Conservation (phyloP, 1,284 basidiomycete genomes). For the Apiotrichum veenhuisii region DNA sequence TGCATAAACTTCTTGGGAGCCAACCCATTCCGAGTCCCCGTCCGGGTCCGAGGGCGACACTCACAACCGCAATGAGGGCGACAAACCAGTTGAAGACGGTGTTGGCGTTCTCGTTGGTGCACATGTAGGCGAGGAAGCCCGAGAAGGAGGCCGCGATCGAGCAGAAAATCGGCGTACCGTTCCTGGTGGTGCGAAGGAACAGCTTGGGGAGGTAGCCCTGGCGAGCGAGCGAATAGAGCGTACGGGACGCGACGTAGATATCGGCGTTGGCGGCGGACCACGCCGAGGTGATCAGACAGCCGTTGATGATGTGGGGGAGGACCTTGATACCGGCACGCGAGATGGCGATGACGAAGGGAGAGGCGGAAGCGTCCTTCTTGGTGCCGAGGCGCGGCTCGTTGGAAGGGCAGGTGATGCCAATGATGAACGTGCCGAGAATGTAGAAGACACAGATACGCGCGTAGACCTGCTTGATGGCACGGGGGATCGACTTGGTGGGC, state of each 20-base stretch:
- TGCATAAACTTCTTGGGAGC: too few relatives aligned
- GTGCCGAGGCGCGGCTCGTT: conserved; percentile 60
- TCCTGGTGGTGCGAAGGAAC: conserved; percentile 62
- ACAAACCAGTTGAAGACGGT: conserved; percentile 68
- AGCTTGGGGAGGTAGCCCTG: conserved; percentile 52
- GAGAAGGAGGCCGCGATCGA: conserved; percentile 63
- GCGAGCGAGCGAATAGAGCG: conserved; percentile 54
- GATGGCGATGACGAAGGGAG: conserved; percentile 72
- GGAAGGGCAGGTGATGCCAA: conserved; percentile 72
- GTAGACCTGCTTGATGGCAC: conserved; percentile 70
- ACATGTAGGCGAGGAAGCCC: conserved; percentile 67
- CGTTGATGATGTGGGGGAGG: conserved; percentile 63
- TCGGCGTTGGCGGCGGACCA: conserved; percentile 58
- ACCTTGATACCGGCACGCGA: conserved; percentile 56
- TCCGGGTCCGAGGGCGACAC: too few relatives aligned
- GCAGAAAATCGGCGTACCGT: conserved; percentile 69
- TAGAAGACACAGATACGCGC: conserved; percentile 72
- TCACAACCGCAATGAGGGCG: conserved; percentile 28
- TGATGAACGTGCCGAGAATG: conserved; percentile 55
- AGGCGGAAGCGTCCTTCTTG: conserved; percentile 59
- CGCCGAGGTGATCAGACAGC: conserved; percentile 57
- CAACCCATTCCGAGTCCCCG: too few relatives aligned
- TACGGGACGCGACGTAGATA: conserved; percentile 56
- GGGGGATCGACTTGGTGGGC: conserved; percentile 70
- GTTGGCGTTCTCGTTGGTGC: conserved; percentile 57